A percentile compares a stretch with the other conserved stretches of the same genome.
These are phyloP conservation scores for Rhizoctonia solani DNA, from an alignment of 1,284 basidiomycete genomes.

Conservation along the genomic window DNA sequence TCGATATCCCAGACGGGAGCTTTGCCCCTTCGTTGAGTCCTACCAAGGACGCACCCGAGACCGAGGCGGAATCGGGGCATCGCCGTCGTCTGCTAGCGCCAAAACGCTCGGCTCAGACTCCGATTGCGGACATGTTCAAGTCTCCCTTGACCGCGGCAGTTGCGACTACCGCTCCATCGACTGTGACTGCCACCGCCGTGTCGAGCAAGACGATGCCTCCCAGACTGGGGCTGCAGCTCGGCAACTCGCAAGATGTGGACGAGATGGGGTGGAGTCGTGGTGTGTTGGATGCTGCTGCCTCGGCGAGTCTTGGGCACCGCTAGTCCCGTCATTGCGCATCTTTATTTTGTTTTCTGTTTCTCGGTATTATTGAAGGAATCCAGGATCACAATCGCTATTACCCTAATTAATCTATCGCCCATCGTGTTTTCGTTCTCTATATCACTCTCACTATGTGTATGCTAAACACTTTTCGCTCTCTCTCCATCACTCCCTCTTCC, in stretches of 20 bases:
- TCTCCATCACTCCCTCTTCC: no score
- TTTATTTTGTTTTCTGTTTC: background rate
- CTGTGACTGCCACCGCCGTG: slow-evolving; percentile 5
- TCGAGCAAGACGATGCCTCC: slow-evolving; percentile 21
- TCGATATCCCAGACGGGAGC: slow-evolving; percentile 30
- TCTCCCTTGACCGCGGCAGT: slow-evolving; percentile 23
- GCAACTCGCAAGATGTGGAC: background rate
- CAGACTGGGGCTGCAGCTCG: slow-evolving; percentile 12
- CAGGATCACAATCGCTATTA: background rate
- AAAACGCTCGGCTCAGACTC: background rate
- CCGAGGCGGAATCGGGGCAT: background rate
- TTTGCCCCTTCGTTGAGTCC: slow-evolving; percentile 28
- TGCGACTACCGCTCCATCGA: slow-evolving; percentile 6
- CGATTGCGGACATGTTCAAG: slow-evolving; percentile 29
- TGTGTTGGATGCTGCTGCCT: slow-evolving; percentile 26
- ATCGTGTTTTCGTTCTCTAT: background rate
- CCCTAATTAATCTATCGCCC: background rate
- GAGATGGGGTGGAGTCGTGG: slow-evolving; percentile 30
- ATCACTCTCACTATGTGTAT: background rate
- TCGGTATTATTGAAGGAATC: background rate
- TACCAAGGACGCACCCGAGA: background rate
- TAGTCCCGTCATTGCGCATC: background rate
- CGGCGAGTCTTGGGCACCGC: slow-evolving; percentile 4
- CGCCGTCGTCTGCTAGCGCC: background rate
- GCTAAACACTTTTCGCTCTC: no score